These are phyloP conservation scores for Verticillium longisporum DNA, from an alignment of 2,329 filamentous ascomycete genomes.

Conservation along the genomic window DNA sequence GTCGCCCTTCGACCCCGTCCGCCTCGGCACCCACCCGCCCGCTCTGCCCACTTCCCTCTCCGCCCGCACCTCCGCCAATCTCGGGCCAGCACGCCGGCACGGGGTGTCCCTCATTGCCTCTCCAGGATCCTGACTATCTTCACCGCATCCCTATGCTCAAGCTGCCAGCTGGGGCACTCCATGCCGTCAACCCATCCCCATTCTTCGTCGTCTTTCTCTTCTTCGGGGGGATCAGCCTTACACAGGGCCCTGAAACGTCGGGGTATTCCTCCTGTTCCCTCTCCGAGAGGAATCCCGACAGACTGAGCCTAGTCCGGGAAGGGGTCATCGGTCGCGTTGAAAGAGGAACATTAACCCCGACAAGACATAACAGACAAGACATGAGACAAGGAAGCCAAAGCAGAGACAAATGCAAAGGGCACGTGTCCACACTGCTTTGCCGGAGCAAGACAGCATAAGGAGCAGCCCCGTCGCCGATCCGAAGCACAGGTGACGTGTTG, in stretches of 20 bases:
- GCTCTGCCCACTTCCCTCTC: neutral
- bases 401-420: neutral
- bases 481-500: neutral
- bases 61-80: neutral
- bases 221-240: neutral
- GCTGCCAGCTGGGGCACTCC: neutral
- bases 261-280: neutral
- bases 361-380: neutral
- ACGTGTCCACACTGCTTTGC: neutral
- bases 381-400: neutral
- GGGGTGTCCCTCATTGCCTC: neutral
- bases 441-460: neutral
- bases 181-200: neutral
- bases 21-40: neutral
- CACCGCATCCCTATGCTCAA: neutral
- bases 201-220: neutral
- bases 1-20: neutral
- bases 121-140: neutral
- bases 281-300: neutral
- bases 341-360: too few species aligned
- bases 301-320: too few species aligned
- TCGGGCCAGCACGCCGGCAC: neutral
- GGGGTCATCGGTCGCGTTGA: too few species aligned
- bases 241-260: neutral
- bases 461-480: neutral